Base-by-base conservation (phyloP, 148 eudicot species). In the Selenicereus undatus region DNA sequence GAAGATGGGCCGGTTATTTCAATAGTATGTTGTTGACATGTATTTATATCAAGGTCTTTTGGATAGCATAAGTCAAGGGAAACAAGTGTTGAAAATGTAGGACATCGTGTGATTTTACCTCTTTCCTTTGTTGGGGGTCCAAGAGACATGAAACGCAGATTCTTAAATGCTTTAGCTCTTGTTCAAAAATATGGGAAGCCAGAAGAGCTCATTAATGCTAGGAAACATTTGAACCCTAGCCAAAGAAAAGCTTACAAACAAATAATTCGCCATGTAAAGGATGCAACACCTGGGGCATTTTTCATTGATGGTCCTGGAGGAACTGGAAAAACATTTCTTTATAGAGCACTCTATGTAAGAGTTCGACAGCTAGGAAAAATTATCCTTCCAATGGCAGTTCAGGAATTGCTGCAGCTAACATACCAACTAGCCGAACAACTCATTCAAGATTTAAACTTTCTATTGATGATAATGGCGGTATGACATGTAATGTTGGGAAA, bases 111-210 rank as follows among this genome's bases (percentile, higher is more conserved):
- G 3, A 42, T 72, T 18, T 39, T 72, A 7, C 75, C 75, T 9
- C 75, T 24, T 42, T 72, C 50, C 1, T 72, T 72, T 22, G 36
- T 72, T 36, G 50, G 75, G 5, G 75, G 48, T 3, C 75, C 75
- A 4, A 11, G 36, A 0, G 5, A 22, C 0, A n/a, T 68, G 54
- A 10, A 32, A 0, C 42, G 0, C 35, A 21, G 4, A 17, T 81
- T 17, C 36, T 68, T 0, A 3, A 0, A 42, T 73, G 83, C 0
- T 4, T 68, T 83, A 70, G 3, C 79, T 16, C 14, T 83, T 4
- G 80, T 75, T 0, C 75, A 79, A 27, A 6, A 10, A 2, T 79
- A 20, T 35, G 78, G 82, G 18, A 79, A 83, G 14, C n/a, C n/a
- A n/a, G n/a, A n/a, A n/a, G n/a, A n/a, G n/a, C n/a, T n/a, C n/a